Evolutionary conservation across 1,284 basidiomycete species (phyloP), one percentile per base, ranked within the genome.

Genomic region (Heterobasidion occidentale): DNA sequence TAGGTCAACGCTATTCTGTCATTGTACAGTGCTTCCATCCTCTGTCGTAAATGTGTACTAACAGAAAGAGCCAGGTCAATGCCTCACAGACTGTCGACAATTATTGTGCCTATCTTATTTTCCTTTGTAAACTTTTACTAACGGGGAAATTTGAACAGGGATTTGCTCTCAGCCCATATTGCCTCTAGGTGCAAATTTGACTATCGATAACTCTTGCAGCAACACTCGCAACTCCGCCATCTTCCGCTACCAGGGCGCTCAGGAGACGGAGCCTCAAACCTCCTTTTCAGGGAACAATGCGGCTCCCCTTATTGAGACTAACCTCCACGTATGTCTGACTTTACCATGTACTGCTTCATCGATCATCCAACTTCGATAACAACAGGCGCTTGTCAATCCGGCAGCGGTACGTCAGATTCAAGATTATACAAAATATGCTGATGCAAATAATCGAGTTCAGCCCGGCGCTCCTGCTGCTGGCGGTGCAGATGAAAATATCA

Each of bases 221-320:
- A 68, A 66, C 9, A 75, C 75, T 5, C 62, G 74, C 47, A 80
- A 80, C 61, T 70, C 71, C 15, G 84, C 81, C 2, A 79, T 86
- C 56, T 62, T 85, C 36, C 74, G 77, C 19, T 86, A 86, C 61
- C 56, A 48, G 0, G 76, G 77, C 3, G 83, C 82, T 4, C 60
- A 67, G 0, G 56, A 57, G 1, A 54, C 53, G 4, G 77, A 84
- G 27, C 84, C 81, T 0, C 73, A 66, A 4, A 72, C 12, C 38
- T 42, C 38, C 71, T 35, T 67, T 60, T 12, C 64, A 69, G 12
- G 60, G 67, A 3, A 49, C 53, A 17, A 58, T 55, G 55, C 20
- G 48, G 2, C 60, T 61, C 14, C 56, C 61, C 5, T 60, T 73
- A 55, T 63, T 42, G 72, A 74, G 58, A 62, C 65, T 0, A 64